Evolutionary conservation across 768 basidiomycete species (phyloP).

Genomic region (Hebeloma cylindrosporum): DNA sequence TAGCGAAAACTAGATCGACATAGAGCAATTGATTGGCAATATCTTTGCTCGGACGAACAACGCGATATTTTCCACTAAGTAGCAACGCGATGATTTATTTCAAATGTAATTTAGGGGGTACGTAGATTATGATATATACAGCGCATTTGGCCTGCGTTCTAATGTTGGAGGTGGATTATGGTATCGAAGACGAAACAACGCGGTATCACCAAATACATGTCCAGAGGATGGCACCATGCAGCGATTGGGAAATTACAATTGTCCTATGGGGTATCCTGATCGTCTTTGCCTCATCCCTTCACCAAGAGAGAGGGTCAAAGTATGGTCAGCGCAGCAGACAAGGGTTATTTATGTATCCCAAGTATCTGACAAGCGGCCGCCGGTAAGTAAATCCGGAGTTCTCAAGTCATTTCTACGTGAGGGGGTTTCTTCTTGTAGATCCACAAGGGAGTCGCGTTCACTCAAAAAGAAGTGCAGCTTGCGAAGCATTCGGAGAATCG

Average conservation of each 20-base stretch:
- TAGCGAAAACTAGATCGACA: conserved; percentile 39
- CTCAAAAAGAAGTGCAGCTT: conserved; percentile 82
- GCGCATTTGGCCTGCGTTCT: too few species aligned
- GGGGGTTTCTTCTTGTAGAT: conserved; percentile 11
- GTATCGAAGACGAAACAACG: too few species aligned
- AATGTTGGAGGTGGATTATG: too few species aligned
- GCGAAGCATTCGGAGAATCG: conserved; percentile 58
- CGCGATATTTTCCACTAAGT: conserved; percentile 17
- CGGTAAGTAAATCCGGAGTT: too few species aligned
- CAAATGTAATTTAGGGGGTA: too few species aligned
- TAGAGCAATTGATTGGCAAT: too few species aligned
- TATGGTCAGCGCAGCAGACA: not conserved
- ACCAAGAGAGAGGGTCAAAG: not conserved
- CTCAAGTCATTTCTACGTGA: conserved; percentile 27
- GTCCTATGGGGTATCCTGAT: conserved; percentile 8
- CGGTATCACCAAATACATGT: too few species aligned
- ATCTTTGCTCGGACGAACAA: conserved; percentile 6
- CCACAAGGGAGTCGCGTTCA: conserved; percentile 15
- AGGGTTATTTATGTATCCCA: conserved; percentile 13
- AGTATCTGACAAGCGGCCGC: conserved; percentile 6
- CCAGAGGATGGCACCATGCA: too few species aligned
- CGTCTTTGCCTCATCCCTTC: too few species aligned
- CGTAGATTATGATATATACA: too few species aligned
- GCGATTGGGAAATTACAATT: too few species aligned
- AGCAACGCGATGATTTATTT: conserved; percentile 1